These are phyloP conservation scores for Penicillium verrucosum DNA, from an alignment of 2,329 filamentous ascomycete genomes.

Conservation along the genomic window DNA sequence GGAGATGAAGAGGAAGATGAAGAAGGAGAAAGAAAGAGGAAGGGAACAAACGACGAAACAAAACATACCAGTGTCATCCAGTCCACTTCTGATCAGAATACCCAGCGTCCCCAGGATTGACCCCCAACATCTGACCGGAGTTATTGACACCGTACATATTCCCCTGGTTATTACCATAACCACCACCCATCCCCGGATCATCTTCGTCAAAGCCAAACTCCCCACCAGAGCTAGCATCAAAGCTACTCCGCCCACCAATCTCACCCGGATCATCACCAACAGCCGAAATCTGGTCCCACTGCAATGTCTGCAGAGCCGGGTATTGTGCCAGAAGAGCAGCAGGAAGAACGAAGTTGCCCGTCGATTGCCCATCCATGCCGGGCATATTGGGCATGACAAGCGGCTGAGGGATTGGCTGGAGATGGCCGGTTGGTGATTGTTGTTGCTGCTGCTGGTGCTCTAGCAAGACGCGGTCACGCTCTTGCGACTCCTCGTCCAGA, in stretches of 20 bases:
- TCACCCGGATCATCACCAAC: conserved; percentile 56
- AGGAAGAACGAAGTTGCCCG: conserved; percentile 69
- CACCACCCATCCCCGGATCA: conserved; percentile 37
- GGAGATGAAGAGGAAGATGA: no score
- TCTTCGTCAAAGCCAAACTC: conserved; percentile 46
- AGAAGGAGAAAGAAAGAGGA: background rate
- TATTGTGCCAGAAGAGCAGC: conserved; percentile 87
- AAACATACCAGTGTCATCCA: conserved; percentile 10
- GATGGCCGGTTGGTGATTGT: conserved; percentile 54
- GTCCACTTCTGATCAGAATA: conserved; percentile 33
- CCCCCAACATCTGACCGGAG: conserved; percentile 26
- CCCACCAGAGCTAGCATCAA: conserved; percentile 44
- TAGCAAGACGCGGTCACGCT: conserved; percentile 71
- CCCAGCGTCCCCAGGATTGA: conserved; percentile 28
- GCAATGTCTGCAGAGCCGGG: conserved; percentile 83
- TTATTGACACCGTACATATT: conserved; percentile 30
- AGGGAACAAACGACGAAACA: background rate
- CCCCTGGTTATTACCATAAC: conserved; percentile 34
- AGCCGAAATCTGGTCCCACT: conserved; percentile 73
- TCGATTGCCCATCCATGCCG: conserved; percentile 55
- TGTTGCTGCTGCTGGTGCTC: conserved; percentile 67
- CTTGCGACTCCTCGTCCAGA: conserved; percentile 86
- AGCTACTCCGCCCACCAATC: conserved; percentile 63
- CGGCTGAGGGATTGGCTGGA: conserved; percentile 55
- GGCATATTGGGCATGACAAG: conserved; percentile 64